phyloP scores from a whole-genome alignment of 2,329 filamentous ascomycete species.

The Alternaria consortialis region DNA sequence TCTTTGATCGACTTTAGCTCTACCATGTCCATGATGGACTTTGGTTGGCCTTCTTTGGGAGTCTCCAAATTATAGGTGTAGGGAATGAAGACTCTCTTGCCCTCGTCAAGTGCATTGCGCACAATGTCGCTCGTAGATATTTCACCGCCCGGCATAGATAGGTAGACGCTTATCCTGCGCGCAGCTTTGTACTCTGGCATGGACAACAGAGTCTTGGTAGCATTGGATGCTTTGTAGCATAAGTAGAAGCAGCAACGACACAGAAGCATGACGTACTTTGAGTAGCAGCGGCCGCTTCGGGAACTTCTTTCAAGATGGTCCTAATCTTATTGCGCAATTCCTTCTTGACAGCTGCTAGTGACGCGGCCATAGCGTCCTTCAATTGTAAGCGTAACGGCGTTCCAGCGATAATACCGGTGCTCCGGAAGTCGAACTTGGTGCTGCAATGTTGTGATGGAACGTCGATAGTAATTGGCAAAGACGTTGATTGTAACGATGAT shows the following conservation, averaged over 20 bases:
- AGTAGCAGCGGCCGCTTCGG: conserved; percentile 66
- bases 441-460: not conserved
- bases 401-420: conserved; percentile 16
- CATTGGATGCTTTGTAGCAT: conserved; percentile 65
- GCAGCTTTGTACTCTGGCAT: conserved; percentile 80
- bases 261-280: conserved; percentile 73
- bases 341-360: conserved; percentile 75
- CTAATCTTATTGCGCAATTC: conserved; percentile 77
- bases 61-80: conserved; percentile 75
- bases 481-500: not conserved
- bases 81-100: conserved; percentile 90
- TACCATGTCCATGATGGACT: conserved; percentile 94
- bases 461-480: not conserved
- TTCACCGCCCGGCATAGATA: conserved; percentile 91
- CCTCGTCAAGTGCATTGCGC: conserved; percentile 75
- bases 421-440: conserved; percentile 1
- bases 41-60: conserved; percentile 55
- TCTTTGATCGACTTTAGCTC: conserved; percentile 76
- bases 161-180: conserved; percentile 80
- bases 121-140: conserved; percentile 86
- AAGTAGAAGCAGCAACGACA: conserved; percentile 15
- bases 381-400: conserved; percentile 22
- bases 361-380: conserved; percentile 51
- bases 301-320: conserved; percentile 67
- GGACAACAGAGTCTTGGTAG: conserved; percentile 70